phyloP scores from a whole-genome alignment of 2,329 filamentous ascomycete species.

The Phialophora verrucosa region DNA sequence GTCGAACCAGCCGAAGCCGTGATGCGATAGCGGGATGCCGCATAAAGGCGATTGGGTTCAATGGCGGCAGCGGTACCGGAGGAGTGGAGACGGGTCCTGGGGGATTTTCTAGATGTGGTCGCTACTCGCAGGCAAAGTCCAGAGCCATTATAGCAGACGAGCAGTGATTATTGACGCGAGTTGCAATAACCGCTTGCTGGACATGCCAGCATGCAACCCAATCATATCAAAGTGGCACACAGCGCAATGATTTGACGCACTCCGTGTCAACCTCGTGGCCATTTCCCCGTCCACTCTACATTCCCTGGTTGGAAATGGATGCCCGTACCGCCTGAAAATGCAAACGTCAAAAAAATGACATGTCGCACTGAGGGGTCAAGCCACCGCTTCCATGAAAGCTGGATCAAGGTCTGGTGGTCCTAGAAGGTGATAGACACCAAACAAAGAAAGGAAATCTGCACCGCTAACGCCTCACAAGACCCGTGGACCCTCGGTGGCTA shows the following conservation, averaged over 20 bases:
- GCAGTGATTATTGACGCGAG: background rate
- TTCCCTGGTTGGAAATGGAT: background rate
- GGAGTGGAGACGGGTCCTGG: background rate
- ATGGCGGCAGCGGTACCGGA: background rate
- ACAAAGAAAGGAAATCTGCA: background rate
- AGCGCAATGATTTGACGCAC: background rate
- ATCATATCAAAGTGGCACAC: background rate
- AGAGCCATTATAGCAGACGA: background rate
- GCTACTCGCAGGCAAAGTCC: background rate
- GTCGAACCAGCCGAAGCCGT: background rate
- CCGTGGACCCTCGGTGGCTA: too few species aligned
- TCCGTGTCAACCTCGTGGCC: background rate
- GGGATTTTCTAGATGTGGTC: background rate
- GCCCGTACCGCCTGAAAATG: background rate
- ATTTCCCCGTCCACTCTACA: background rate
- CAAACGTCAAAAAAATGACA: slow-evolving; percentile 1
- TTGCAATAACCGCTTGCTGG: background rate
- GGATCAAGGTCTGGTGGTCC: background rate
- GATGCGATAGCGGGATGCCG: background rate
- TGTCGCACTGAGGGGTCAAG: background rate
- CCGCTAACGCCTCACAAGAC: background rate
- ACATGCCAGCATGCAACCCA: slow-evolving; percentile 4
- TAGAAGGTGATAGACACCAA: background rate
- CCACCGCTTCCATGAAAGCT: background rate
- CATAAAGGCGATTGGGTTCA: background rate